Percentiles rank a stretch among this genome's conserved stretches.
Conservation (phyloP, 441 rosid species). For the Populus hybrid region DNA sequence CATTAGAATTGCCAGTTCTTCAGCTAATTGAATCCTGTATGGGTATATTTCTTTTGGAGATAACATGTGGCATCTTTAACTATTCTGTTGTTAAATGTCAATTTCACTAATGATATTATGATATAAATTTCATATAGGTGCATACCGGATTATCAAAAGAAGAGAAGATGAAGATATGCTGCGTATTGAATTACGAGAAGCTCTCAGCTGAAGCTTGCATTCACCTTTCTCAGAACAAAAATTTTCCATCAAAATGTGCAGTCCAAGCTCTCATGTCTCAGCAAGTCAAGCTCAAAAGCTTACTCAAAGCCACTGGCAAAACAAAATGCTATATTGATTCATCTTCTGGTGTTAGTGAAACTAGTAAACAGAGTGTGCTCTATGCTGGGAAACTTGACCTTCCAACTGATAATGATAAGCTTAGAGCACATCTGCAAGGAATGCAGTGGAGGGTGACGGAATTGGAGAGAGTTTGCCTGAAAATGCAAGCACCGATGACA, state of each 20-base stretch:
- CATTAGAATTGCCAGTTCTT: neutral
- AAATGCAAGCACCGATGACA: conserved; percentile 73
- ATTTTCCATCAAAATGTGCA: conserved; percentile 48
- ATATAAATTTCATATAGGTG: conserved; percentile 35
- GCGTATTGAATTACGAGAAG: conserved; percentile 55
- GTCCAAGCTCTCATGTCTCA: conserved; percentile 38
- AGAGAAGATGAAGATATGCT: conserved; percentile 52
- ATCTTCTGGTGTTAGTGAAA: conserved; percentile 22
- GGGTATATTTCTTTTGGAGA: no score
- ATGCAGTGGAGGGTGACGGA: conserved; percentile 81
- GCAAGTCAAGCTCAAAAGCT: conserved; percentile 43
- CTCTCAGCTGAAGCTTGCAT: conserved; percentile 52
- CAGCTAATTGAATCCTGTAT: no score
- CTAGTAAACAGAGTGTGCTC: conserved; percentile 37
- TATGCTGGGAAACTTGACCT: conserved; percentile 45
- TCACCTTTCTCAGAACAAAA: conserved; percentile 50
- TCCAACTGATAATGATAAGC: conserved; percentile 39
- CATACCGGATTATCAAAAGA: conserved; percentile 60
- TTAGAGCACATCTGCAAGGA: conserved; percentile 59
- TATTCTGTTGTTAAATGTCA: no score
- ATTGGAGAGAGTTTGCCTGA: conserved; percentile 68
- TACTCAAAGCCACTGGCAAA: conserved; percentile 22
- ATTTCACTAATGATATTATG: neutral
- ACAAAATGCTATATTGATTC: conserved; percentile 13
- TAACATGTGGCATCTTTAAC: no score